These are phyloP conservation scores for Pseudocercospora pini-densiflorae DNA, from an alignment of 2,329 filamentous ascomycete species.

Conservation along the genomic window DNA sequence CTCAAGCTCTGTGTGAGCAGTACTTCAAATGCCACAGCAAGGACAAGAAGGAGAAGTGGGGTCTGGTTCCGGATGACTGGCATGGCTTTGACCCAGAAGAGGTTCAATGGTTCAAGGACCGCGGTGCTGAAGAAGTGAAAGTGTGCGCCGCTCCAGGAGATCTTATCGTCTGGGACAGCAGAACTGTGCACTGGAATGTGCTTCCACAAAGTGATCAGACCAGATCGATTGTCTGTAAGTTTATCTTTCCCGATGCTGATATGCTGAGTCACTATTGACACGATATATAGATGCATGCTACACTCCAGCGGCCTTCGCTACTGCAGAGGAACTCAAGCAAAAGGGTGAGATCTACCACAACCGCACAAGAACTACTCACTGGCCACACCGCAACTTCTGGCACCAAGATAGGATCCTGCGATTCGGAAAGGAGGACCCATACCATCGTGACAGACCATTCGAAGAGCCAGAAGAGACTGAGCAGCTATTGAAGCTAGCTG, in stretches of 20 bases:
- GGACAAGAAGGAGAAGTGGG: constrained; percentile 23
- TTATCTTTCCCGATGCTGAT: no score
- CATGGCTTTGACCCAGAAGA: constrained; percentile 23
- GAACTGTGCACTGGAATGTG: constrained; percentile 51
- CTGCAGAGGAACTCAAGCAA: constrained; percentile 17
- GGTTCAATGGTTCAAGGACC: constrained; percentile 22
- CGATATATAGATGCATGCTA: constrained; percentile 21
- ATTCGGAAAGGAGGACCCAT: constrained; percentile 19
- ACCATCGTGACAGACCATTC: constrained; percentile 20
- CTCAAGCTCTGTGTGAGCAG: constrained; percentile 17
- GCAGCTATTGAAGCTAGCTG: constrained; percentile 23
- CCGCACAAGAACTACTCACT: constrained; percentile 19
- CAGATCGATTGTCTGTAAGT: constrained; percentile 26
- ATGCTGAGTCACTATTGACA: background rate
- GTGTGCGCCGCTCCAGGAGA: constrained; percentile 27
- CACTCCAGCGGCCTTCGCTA: constrained; percentile 18
- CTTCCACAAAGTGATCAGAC: constrained; percentile 22
- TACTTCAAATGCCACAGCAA: constrained; percentile 24
- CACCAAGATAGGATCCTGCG: constrained; percentile 13
- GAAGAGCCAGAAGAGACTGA: constrained; percentile 26
- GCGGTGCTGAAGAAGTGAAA: constrained; percentile 20
- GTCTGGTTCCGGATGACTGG: constrained; percentile 23
- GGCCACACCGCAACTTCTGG: constrained; percentile 25
- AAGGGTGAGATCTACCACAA: constrained; percentile 20
- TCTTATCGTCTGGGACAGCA: constrained; percentile 35